Percentiles rank a stretch among this genome's conserved stretches.
Evolutionary conservation across 345 rosid species (phyloP).

Genomic region (Carallia brachiata): DNA sequence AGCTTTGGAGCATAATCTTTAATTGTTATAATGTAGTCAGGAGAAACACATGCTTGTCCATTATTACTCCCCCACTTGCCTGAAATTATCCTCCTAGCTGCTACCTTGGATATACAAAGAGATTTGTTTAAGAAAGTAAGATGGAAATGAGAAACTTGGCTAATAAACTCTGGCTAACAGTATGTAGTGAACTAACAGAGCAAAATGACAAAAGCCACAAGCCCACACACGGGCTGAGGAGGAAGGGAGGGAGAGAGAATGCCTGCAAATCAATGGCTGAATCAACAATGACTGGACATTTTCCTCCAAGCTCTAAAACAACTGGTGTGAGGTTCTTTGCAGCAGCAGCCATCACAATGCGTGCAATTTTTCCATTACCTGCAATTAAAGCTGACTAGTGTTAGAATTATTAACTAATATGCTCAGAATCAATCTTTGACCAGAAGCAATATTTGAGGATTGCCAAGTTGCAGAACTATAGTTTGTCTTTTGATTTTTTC

Average conservation of each 20-base stretch:
- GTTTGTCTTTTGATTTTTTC: too few relatives aligned
- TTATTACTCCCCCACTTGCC: conserved; percentile 95
- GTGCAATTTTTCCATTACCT: conserved; percentile 78
- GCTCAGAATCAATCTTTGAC: too few relatives aligned
- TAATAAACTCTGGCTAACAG: background rate
- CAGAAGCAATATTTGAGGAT: too few relatives aligned
- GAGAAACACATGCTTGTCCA: conserved; percentile 88
- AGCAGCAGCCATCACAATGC: conserved; percentile 88
- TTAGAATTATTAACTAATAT: background rate
- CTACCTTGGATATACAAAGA: conserved; percentile 44
- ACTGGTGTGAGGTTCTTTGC: conserved; percentile 95
- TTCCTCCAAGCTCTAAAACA: conserved; percentile 91
- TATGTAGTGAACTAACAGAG: background rate
- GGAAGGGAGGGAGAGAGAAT: background rate
- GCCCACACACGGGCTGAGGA: background rate
- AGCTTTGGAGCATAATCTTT: conserved; percentile 64
- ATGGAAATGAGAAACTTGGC: background rate
- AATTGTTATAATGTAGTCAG: conserved; percentile 77
- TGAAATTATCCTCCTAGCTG: conserved; percentile 64
- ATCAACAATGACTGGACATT: conserved; percentile 83
- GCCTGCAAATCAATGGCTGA: conserved; percentile 66
- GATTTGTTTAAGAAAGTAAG: conserved; percentile 14
- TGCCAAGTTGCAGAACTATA: too few relatives aligned
- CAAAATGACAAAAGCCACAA: background rate
- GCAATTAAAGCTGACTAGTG: conserved; percentile 20